Base-by-base conservation (phyloP, 139 green algal genomes). In the Volvox africanus region DNA sequence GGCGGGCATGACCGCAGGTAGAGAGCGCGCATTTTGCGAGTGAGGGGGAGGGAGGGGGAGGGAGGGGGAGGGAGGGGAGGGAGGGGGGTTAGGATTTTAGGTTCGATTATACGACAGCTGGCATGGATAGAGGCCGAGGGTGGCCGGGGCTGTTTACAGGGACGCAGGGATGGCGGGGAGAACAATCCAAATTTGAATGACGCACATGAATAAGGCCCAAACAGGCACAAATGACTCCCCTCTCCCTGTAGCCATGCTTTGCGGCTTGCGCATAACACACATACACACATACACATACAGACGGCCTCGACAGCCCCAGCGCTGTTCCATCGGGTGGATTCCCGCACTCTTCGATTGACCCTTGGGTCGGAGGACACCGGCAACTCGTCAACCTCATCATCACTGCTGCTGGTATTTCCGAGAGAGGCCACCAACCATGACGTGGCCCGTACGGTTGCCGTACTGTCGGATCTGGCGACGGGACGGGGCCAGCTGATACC, bases 271-370 rank as follows among this genome's bases (percentile, higher is more conserved):
- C 26, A n/a, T 32, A n/a, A n/a, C n/a, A n/a, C n/a, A 13, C 37
- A 69, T 19, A 68, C 32, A 20, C 79, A 22, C 36, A 18, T 19
- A 1, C 79, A 50, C 79, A 55, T 9, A 9, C 44, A 55, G 44
- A 9, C 44, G 44, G 44, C 44, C 44, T 55, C 44, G 44, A 55
- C 44, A 55, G 44, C 44, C 44, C 44, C 73, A 19, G 16, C 73
- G 73, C 82, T 78, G 6, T 81, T 32, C 84, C 67, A 44, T 28
- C 84, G 84, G 28, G 32, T 89, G 19, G 68, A 89, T 69, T 28
- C 35, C 2, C 37, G 68, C 26, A 89, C 84, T 12, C 67, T 89
- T 28, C 36, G 30, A 17, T 28, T 89, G 33, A 61, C 37, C 65
- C 61, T 71, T 13, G 61, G 50, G 17, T 37, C 73, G 32, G 73